Evolutionary conservation across 2,329 filamentous ascomycete species (phyloP).

Genomic region (Elsinoe australis): DNA sequence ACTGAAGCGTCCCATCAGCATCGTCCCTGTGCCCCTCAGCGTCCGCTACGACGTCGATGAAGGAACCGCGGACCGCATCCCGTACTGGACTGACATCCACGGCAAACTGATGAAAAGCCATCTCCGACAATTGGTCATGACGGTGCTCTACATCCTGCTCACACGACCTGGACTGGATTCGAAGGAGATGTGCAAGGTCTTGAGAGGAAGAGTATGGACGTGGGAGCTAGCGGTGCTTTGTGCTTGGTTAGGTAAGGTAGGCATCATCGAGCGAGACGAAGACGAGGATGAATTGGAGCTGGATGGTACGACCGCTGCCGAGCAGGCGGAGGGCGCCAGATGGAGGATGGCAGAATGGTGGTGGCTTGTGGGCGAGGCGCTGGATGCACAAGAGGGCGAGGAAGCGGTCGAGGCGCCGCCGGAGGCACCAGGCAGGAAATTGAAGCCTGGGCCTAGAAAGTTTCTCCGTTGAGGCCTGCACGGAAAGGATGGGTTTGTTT

Average conservation of each 20-base stretch:
- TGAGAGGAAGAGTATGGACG: slow-evolving; percentile 52
- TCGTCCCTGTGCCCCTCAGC: background rate
- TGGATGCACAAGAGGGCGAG: slow-evolving; percentile 6
- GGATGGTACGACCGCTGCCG: background rate
- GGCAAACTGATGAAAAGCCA: slow-evolving; percentile 50
- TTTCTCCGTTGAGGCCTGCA: too few species aligned
- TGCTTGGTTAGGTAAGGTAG: slow-evolving; percentile 51
- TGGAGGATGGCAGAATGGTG: slow-evolving; percentile 18
- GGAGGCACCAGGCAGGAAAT: too few species aligned
- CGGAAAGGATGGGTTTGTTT: background rate
- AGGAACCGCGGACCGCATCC: slow-evolving; percentile 38
- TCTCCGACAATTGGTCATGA: slow-evolving; percentile 58
- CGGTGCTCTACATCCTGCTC: slow-evolving; percentile 55
- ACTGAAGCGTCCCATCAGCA: background rate
- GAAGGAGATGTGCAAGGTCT: slow-evolving; percentile 46
- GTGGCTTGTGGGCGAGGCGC: slow-evolving; percentile 15
- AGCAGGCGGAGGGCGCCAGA: background rate
- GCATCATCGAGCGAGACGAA: slow-evolving; percentile 40
- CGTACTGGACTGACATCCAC: slow-evolving; percentile 66
- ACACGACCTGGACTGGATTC: slow-evolving; percentile 53
- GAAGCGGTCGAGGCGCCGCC: background rate
- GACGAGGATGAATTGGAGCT: background rate
- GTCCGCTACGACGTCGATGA: background rate
- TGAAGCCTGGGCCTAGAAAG: background rate
- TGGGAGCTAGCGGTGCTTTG: slow-evolving; percentile 56